Percentiles rank a stretch among this genome's conserved stretches.
These are phyloP conservation scores for Tolypocladium guangdongense DNA, from an alignment of 2,329 filamentous ascomycete species.

Conservation along the genomic window DNA sequence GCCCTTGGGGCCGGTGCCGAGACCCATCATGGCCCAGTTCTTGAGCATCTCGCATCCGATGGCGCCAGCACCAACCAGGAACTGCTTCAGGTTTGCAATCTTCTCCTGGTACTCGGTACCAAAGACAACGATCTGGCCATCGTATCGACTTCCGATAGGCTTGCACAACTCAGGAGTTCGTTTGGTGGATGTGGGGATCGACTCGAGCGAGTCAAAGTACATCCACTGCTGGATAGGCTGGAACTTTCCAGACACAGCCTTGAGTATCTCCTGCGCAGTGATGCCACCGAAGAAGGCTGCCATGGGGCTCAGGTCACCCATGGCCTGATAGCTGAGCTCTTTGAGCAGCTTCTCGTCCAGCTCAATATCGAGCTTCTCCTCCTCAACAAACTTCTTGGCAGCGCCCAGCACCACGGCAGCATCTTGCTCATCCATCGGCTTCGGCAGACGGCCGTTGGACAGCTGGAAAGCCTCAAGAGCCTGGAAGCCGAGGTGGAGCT, in stretches of 20 bases:
- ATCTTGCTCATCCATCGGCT: constrained; percentile 75
- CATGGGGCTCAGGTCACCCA: constrained; percentile 82
- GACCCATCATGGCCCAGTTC: constrained; percentile 98
- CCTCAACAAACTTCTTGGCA: constrained; percentile 61
- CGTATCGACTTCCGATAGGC: constrained; percentile 76
- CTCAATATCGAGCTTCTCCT: constrained; percentile 57
- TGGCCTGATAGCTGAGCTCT: constrained; percentile 90
- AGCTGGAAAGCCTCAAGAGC: constrained; percentile 80
- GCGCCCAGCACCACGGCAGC: constrained; percentile 67
- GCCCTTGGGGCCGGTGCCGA: constrained; percentile 79
- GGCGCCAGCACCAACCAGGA: constrained; percentile 90
- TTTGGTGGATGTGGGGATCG: constrained; percentile 62
- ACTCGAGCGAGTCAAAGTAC: constrained; percentile 97
- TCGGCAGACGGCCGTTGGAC: constrained; percentile 62
- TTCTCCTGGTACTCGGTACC: constrained; percentile 91
- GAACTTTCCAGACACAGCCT: constrained; percentile 96
- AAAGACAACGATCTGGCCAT: constrained; percentile 95
- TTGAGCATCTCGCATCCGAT: constrained; percentile 99
- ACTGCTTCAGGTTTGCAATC: constrained; percentile 79
- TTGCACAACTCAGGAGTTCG: constrained; percentile 83
- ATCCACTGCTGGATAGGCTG: constrained; percentile 91
- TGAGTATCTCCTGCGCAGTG: constrained; percentile 87
- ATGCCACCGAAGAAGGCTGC: constrained; percentile 92
- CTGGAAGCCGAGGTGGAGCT: constrained; percentile 87
- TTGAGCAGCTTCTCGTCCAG: constrained; percentile 86